Evolutionary conservation across 2,329 filamentous ascomycete genomes (phyloP).

Genomic region (Tolypocladium tundrense): DNA sequence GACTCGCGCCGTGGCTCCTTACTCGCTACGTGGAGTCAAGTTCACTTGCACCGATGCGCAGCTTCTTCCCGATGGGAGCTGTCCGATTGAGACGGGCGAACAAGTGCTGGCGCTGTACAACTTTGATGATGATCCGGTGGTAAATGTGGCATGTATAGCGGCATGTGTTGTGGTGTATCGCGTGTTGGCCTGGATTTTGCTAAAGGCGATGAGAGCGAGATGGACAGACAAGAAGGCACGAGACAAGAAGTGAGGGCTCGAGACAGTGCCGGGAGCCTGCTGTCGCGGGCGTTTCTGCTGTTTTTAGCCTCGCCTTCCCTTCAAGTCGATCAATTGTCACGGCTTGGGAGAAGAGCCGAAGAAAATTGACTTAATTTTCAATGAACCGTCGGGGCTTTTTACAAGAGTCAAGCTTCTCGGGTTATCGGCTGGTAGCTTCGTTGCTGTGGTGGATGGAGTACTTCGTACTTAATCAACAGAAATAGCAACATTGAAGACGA

Average conservation of each 20-base stretch:
- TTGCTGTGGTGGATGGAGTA: neutral
- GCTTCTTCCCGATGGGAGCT: constrained; percentile 47
- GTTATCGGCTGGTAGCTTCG: neutral
- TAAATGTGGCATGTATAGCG: constrained; percentile 53
- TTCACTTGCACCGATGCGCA: constrained; percentile 57
- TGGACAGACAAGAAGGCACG: constrained; percentile 28
- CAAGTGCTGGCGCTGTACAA: constrained; percentile 59
- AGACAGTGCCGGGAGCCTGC: neutral
- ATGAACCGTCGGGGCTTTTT: neutral
- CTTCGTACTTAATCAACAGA: too few species aligned
- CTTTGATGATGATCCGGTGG: constrained; percentile 48
- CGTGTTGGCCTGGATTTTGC: constrained; percentile 47
- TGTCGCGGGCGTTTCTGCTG: neutral
- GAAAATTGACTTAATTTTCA: neutral
- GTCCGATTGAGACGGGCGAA: constrained; percentile 54
- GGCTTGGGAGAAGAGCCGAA: neutral
- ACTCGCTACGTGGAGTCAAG: constrained; percentile 46
- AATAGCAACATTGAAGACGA: too few species aligned
- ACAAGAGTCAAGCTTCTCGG: too few species aligned
- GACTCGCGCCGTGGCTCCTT: constrained; percentile 55
- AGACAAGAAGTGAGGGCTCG: neutral
- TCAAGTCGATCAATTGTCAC: too few species aligned
- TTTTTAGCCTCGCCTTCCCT: neutral
- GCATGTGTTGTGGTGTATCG: constrained; percentile 56
- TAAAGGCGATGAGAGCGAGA: constrained; percentile 43